These are phyloP conservation scores for Penicillium vulpinum DNA, from an alignment of 2,329 filamentous ascomycete species.

Conservation along the genomic window DNA sequence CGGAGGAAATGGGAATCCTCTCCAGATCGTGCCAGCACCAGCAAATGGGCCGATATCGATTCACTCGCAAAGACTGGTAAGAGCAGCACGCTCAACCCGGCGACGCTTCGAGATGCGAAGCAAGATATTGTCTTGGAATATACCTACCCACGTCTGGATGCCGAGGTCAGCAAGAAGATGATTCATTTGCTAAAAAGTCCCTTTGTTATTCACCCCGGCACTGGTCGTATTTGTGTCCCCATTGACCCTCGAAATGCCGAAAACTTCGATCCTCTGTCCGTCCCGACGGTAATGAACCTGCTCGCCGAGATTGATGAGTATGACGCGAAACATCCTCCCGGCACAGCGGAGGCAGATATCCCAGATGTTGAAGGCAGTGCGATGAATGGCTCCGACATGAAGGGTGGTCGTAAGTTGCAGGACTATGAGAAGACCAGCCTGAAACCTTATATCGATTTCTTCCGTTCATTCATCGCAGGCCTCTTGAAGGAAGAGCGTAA, in stretches of 20 bases:
- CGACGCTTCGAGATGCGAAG: slow-evolving; percentile 79
- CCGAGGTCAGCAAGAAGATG: slow-evolving; percentile 94
- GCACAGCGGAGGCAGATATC: slow-evolving; percentile 41
- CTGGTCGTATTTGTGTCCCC: slow-evolving; percentile 90
- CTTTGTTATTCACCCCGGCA: slow-evolving; percentile 94
- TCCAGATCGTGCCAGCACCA: slow-evolving; percentile 70
- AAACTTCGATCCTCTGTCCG: slow-evolving; percentile 79
- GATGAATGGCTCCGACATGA: slow-evolving; percentile 33
- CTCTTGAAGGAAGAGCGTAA: slow-evolving; percentile 72
- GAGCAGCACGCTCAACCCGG: slow-evolving; percentile 69
- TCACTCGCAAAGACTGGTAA: slow-evolving; percentile 74
- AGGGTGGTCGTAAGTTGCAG: slow-evolving; percentile 54
- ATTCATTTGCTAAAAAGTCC: slow-evolving; percentile 98
- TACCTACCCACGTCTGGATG: slow-evolving; percentile 94
- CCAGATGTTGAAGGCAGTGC: slow-evolving; percentile 43
- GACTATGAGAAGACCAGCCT: slow-evolving; percentile 98
- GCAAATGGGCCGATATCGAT: slow-evolving; percentile 96
- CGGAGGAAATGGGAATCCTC: slow-evolving; percentile 88
- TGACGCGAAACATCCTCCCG: slow-evolving; percentile 47
- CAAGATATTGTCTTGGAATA: slow-evolving; percentile 97
- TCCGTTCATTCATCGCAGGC: slow-evolving; percentile 74
- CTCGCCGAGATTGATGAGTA: slow-evolving; percentile 84
- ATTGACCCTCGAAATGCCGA: slow-evolving; percentile 76
- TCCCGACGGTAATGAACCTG: slow-evolving; percentile 85
- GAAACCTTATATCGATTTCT: slow-evolving; percentile 88